Evolutionary conservation across 176 grass and related monocot species (phyloP), one percentile per base, ranked within the genome.

Genomic region (Cenchrus fungigraminus): DNA sequence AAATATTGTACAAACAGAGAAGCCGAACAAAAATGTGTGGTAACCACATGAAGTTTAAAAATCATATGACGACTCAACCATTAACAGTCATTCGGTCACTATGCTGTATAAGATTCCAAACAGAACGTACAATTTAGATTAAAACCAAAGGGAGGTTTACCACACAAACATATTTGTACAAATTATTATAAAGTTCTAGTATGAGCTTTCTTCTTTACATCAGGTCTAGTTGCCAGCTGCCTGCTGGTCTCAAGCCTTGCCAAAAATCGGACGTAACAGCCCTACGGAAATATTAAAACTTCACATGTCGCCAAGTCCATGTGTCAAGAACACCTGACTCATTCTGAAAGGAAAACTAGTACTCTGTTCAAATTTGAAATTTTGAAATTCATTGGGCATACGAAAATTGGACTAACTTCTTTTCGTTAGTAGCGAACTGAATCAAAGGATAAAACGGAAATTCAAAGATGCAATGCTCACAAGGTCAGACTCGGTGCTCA

Each of bases 361-460:
- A 56, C 7, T 20, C 15, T 12, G 13, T 40, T 64, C 54, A 79
- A 70, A 57, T 46, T 64, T 12, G 29, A 80, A 79, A 81, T 14
- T 67, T 19, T 31, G 50, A 65, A 73, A 67, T 56, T 78, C 54
- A 12, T 29, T 83, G 20, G 29, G 22, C 19, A 74, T 67, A 61
- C 19, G 61, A 60, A 46, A 83, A 67, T 43, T 73, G 83, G 44
- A 60, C 7, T 4, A 53, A 66, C 15, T 73, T 65, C 20, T 14
- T 78, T 53, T 53, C 9, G 52, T 79, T 73, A 68, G 75, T 25
- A 60, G 29, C 68, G 44, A 83, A 12, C 29, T 31, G 52, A 83
- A 76, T 57, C 44, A 74, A 68, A 83, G 31, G 15, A 68, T 45
- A 19, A 19, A 82, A 25, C 10, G 76, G 10, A 62, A 68, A 61